Base-by-base conservation (phyloP, 208 protist genomes). In the Leishmania martiniquensis region DNA sequence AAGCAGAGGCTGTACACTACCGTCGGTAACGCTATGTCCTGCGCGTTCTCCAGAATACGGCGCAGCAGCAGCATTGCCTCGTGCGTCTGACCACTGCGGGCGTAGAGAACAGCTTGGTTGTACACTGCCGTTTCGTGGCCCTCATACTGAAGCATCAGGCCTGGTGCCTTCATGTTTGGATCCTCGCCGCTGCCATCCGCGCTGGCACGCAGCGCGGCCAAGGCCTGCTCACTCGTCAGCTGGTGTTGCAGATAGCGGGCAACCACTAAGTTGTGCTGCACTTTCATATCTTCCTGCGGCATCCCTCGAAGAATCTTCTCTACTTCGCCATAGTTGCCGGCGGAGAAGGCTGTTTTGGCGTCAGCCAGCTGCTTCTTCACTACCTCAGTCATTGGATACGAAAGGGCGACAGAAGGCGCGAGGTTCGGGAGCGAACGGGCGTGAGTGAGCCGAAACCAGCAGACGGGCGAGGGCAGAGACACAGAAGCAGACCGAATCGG, bases 191-290 rank as follows among this genome's bases (percentile, higher is more conserved):
- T 72, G 66, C 74, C 83, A 10, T 84, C 83, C 22, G 71, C 77
- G 74, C 52, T 76, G 4, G 57, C 76, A 20, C 77, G 85, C 76
- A 87, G 76, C 5, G 67, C 84, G 42, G 72, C 59, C 72, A 86
- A 82, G 0, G 92, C 90, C 76, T 92, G 84, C 77, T 91, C 88
- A 9, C 75, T 79, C 49, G 92, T 86, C 29, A 92, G 81, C 49
- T 91, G 84, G 51, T 84, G 71, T 54, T 90, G 81, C 54, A 96
- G 76, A 73, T 92, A 92, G 60, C 91, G 92, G 10, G 90, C 78
- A 29, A 92, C 85, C 44, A 87, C 92, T 82, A 97, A 72, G 72
- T 97, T 97, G 85, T 94, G 89, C 68, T 93, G 85, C 52, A 92
- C 84, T 82, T 96, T 92, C 45, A 90, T 77, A 81, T 97, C 92